A percentile compares a stretch with the other conserved stretches of the same genome.
Conservation (phyloP, 2,329 filamentous ascomycete species). For the Fusarium citri region DNA sequence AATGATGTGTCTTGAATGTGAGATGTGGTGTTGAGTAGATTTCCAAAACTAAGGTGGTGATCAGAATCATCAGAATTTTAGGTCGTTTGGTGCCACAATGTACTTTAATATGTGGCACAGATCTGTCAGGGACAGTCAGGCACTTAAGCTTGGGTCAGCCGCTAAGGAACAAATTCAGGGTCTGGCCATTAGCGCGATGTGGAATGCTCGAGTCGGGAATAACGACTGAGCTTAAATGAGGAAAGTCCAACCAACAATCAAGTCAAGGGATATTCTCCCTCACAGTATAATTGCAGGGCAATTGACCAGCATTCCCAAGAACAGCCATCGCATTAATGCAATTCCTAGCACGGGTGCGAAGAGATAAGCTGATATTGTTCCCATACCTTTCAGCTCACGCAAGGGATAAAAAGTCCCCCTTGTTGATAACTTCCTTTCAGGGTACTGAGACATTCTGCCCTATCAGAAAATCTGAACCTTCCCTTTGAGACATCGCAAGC, state of each 20-base stretch:
- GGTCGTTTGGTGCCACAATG: background rate
- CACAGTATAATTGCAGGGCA: too few species aligned
- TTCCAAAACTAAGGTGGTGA: background rate
- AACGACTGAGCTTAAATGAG: background rate
- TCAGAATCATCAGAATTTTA: background rate
- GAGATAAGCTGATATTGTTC: too few species aligned
- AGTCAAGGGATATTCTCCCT: background rate
- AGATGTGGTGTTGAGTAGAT: too few species aligned
- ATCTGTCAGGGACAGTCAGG: background rate
- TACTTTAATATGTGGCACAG: background rate
- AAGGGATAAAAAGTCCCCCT: background rate
- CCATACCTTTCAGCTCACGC: background rate
- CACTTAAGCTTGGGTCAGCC: background rate
- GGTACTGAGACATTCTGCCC: background rate
- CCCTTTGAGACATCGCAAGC: background rate
- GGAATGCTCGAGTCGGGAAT: background rate
- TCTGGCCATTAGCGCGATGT: background rate
- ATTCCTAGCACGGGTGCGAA: background rate
- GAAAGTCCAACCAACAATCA: background rate
- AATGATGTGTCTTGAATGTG: rapidly evolving
- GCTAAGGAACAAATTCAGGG: background rate
- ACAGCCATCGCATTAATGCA: background rate
- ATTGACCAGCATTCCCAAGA: background rate
- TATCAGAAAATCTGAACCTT: too few species aligned
- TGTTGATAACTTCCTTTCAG: background rate